phyloP scores from a whole-genome alignment of 305 asterid species.

The Caryopteris hybrid region DNA sequence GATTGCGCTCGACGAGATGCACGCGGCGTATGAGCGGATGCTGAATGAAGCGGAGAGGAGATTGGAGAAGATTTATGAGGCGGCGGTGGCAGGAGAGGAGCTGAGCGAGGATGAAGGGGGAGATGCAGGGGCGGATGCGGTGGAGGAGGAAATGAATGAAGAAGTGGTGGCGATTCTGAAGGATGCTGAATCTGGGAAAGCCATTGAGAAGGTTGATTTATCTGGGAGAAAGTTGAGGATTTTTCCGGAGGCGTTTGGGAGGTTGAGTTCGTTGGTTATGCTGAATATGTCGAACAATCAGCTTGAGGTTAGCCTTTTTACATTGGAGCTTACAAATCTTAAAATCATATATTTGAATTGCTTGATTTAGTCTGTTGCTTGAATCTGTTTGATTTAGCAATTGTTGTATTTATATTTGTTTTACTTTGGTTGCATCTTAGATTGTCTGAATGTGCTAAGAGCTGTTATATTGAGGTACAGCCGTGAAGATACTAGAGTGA shows the following conservation, averaged over 20 bases:
- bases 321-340: background rate
- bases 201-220: conserved; percentile 56
- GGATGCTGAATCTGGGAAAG: conserved; percentile 58
- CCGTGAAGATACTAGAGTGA: too few relatives aligned
- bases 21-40: conserved; percentile 70
- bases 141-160: conserved; percentile 49
- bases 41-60: conserved; percentile 74
- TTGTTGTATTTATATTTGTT: background rate
- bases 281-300: conserved; percentile 72
- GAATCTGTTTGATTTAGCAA: background rate
- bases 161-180: conserved; percentile 55
- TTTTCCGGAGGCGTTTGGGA: conserved; percentile 82
- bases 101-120: conserved; percentile 37
- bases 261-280: conserved; percentile 45
- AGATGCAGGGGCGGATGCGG: conserved; percentile 20
- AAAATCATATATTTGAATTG: background rate
- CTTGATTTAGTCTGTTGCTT: background rate
- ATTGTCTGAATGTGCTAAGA: conserved; percentile 7
- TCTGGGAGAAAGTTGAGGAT: conserved; percentile 50
- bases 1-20: conserved; percentile 77
- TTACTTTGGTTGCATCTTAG: background rate
- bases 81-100: conserved; percentile 60
- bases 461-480: too few relatives aligned
- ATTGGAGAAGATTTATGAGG: conserved; percentile 81
- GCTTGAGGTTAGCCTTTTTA: conserved; percentile 53